Evolutionary conservation across 179 eudicot species (phyloP).

Genomic region (Spergularia azorica): DNA sequence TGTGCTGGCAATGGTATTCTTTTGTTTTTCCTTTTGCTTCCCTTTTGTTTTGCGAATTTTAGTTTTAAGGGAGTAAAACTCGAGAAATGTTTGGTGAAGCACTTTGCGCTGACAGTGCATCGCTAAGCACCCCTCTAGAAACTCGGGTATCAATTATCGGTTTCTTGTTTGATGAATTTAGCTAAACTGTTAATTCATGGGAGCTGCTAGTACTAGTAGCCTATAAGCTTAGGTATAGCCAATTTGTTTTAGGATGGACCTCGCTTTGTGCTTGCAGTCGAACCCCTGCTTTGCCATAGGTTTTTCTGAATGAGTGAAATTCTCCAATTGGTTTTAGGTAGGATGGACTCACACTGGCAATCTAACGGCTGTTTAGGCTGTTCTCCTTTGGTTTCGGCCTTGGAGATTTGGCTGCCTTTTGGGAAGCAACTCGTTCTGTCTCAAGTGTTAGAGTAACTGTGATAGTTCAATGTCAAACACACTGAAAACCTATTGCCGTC

Average conservation of each 20-base stretch:
- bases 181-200: neutral
- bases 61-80: too few species aligned
- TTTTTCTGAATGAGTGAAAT: too few species aligned
- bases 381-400: neutral
- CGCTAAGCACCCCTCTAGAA: too few species aligned
- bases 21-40: neutral
- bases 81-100: too few species aligned
- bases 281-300: too few species aligned
- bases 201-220: neutral
- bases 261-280: neutral
- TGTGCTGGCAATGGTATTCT: slow-evolving; percentile 90
- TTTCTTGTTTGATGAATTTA: neutral
- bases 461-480: neutral
- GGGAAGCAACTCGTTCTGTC: neutral
- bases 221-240: neutral
- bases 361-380: neutral
- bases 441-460: neutral
- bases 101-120: too few species aligned
- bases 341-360: neutral
- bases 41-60: neutral
- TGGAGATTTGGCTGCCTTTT: neutral
- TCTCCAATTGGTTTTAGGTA: too few species aligned
- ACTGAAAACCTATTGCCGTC: too few species aligned
- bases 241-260: slow-evolving; percentile 2
- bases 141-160: neutral